Conservation (phyloP, 371 early-diverging fungal genomes). For the Syncephalastrum racemosum region DNA sequence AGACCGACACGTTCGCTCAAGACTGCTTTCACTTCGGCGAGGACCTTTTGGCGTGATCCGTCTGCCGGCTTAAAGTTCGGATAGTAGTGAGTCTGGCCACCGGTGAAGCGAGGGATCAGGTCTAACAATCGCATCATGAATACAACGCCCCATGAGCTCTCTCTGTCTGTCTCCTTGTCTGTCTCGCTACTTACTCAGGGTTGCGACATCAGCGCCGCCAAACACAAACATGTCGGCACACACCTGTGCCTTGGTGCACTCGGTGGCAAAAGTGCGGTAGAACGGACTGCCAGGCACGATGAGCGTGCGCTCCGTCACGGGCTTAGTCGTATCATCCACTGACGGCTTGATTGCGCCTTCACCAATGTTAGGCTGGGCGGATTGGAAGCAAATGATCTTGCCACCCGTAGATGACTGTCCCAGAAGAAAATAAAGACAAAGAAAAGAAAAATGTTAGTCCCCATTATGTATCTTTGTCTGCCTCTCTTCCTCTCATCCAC, state of each 20-base stretch:
- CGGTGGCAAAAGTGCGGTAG: slow-evolving; percentile 83
- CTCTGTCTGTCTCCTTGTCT: background rate
- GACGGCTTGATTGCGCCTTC: slow-evolving; percentile 68
- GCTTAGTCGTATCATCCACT: slow-evolving; percentile 59
- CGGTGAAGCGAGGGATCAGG: slow-evolving; percentile 81
- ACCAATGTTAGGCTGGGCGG: slow-evolving; percentile 64
- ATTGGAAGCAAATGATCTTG: slow-evolving; percentile 75
- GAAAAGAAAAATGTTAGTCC: too few relatives aligned
- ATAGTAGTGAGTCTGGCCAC: slow-evolving; percentile 85
- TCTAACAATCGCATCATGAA: slow-evolving; percentile 26
- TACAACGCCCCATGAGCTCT: too few relatives aligned
- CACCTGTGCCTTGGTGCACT: slow-evolving; percentile 77
- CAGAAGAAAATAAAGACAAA: too few relatives aligned
- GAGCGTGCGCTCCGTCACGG: slow-evolving; percentile 40
- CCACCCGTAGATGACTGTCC: slow-evolving; percentile 72
- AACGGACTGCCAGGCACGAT: slow-evolving; percentile 65
- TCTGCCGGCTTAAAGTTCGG: slow-evolving; percentile 79
- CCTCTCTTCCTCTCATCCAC: background rate
- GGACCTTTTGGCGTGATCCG: slow-evolving; percentile 55
- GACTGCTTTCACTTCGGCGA: slow-evolving; percentile 66
- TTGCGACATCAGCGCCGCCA: slow-evolving; percentile 77
- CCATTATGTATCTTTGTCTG: too few relatives aligned
- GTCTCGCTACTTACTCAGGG: slow-evolving; percentile 65
- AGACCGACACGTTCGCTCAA: slow-evolving; percentile 72
- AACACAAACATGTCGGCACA: slow-evolving; percentile 85